Percentiles rank a stretch among this genome's conserved stretches.
phyloP scores from a whole-genome alignment of 441 rosid genomes.

The Capsella rubella region DNA sequence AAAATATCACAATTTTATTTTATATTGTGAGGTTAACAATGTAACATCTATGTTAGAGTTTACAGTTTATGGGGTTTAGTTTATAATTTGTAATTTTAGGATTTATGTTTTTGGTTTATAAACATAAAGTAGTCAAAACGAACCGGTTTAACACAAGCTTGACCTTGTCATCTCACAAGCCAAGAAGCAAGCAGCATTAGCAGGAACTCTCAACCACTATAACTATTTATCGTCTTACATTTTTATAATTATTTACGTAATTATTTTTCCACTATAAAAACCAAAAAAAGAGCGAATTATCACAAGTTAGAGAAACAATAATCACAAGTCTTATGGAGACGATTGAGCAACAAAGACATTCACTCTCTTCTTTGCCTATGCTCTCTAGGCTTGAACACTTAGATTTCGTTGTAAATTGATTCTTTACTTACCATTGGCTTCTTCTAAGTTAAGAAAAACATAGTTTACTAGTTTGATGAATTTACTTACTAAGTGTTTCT shows the following conservation, averaged over 20 bases:
- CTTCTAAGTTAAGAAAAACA: neutral
- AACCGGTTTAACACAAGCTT: slow-evolving; percentile 66
- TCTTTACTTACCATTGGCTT: neutral
- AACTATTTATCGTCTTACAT: neutral
- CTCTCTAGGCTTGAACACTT: slow-evolving; percentile 64
- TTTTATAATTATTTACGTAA: slow-evolving; percentile 18
- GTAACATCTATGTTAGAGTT: too few species aligned
- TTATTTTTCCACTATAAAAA: slow-evolving; percentile 27
- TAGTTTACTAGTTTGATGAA: slow-evolving; percentile 2
- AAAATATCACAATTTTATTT: neutral
- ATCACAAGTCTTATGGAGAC: slow-evolving; percentile 38
- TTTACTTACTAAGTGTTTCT: neutral
- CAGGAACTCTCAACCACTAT: neutral
- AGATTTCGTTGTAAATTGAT: slow-evolving; percentile 55
- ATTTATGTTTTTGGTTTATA: too few species aligned
- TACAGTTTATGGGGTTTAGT: neutral
- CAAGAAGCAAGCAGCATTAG: slow-evolving; percentile 93
- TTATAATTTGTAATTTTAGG: neutral
- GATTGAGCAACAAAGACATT: slow-evolving; percentile 51
- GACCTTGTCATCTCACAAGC: slow-evolving; percentile 85
- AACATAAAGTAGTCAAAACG: too few species aligned
- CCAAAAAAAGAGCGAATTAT: neutral
- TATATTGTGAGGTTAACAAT: neutral
- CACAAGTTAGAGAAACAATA: slow-evolving; percentile 3
- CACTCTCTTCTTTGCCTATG: slow-evolving; percentile 52